A percentile compares a stretch with the other conserved stretches of the same genome.
Evolutionary conservation across 176 grass and related monocot genomes (phyloP).

Genomic region (Juncus inflexus): DNA sequence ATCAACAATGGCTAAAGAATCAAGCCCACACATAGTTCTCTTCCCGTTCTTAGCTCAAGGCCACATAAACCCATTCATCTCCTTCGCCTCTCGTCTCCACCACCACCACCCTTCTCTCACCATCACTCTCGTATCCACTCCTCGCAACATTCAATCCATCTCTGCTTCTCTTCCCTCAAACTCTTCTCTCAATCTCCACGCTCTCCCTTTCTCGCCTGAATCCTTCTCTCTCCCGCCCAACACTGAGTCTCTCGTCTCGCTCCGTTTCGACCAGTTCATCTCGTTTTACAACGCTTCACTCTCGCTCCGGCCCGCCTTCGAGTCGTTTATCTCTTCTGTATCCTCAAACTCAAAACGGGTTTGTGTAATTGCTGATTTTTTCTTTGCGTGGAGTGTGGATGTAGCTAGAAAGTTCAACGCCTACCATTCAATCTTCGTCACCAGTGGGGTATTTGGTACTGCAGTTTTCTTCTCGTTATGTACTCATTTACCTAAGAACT

Average conservation of each 20-base stretch:
- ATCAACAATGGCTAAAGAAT: conserved; percentile 1
- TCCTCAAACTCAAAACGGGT: conserved; percentile 2
- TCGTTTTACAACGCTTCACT: conserved; percentile 26
- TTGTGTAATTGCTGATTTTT: conserved; percentile 38
- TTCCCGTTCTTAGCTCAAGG: conserved; percentile 39
- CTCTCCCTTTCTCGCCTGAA: conserved; percentile 34
- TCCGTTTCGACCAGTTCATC: conserved; percentile 28
- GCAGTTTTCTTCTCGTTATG: conserved; percentile 24
- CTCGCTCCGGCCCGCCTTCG: conserved; percentile 39
- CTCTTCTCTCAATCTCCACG: conserved; percentile 21
- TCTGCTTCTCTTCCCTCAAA: conserved; percentile 3
- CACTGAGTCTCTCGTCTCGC: conserved; percentile 25
- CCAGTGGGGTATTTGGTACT: conserved; percentile 23
- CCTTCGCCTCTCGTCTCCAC: conserved; percentile 18
- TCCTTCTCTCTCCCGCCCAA: conserved; percentile 38
- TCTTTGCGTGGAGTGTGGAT: conserved; percentile 36
- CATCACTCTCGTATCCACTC: conserved; percentile 36
- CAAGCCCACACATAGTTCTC: conserved; percentile 23
- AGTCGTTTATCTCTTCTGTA: conserved; percentile 21
- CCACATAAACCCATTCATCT: conserved; percentile 36
- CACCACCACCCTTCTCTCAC: conserved; percentile 11
- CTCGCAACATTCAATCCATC: conserved; percentile 12
- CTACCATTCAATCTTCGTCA: conserved; percentile 25
- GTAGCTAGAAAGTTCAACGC: conserved; percentile 16
- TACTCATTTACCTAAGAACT: conserved; percentile 24